Conservation (phyloP, 2,329 filamentous ascomycete genomes). For the Dactylellina parvicollis region DNA sequence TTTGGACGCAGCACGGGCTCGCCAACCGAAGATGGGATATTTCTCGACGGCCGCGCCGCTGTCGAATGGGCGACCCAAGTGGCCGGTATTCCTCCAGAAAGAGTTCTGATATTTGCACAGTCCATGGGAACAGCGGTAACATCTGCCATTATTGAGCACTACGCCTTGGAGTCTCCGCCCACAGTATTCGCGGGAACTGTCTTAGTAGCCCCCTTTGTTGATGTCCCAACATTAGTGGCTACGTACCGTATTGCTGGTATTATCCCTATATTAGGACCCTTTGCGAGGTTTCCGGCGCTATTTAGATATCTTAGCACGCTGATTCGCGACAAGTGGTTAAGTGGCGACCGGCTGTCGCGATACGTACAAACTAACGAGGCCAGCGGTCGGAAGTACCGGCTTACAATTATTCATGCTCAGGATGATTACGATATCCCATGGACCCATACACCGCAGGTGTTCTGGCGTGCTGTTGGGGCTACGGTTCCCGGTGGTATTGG, state of each 20-base stretch:
- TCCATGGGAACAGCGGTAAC: constrained; percentile 69
- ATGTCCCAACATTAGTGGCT: constrained; percentile 67
- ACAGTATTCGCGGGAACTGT: constrained; percentile 67
- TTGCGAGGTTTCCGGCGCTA: constrained; percentile 65
- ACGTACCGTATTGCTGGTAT: constrained; percentile 69
- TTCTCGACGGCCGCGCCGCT: constrained; percentile 67
- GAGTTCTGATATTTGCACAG: constrained; percentile 70
- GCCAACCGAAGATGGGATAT: constrained; percentile 68
- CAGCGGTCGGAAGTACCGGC: constrained; percentile 61
- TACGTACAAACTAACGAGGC: constrained; percentile 63
- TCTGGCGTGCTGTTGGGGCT: constrained; percentile 68
- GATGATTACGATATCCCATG: constrained; percentile 67
- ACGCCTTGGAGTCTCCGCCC: constrained; percentile 62
- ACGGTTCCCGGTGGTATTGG: constrained; percentile 61
- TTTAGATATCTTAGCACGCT: constrained; percentile 65
- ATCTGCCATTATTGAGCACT: constrained; percentile 63
- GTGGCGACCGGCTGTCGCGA: constrained; percentile 64
- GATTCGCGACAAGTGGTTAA: constrained; percentile 67
- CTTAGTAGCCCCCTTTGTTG: constrained; percentile 69
- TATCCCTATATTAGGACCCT: constrained; percentile 67
- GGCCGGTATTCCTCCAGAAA: constrained; percentile 66
- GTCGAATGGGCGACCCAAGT: constrained; percentile 67
- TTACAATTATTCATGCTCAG: constrained; percentile 66
- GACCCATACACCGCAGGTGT: constrained; percentile 65
- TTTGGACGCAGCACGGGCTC: constrained; percentile 68